These are phyloP conservation scores for Phytophthora cactorum DNA, from an alignment of 352 stramenopile species.

Conservation along the genomic window DNA sequence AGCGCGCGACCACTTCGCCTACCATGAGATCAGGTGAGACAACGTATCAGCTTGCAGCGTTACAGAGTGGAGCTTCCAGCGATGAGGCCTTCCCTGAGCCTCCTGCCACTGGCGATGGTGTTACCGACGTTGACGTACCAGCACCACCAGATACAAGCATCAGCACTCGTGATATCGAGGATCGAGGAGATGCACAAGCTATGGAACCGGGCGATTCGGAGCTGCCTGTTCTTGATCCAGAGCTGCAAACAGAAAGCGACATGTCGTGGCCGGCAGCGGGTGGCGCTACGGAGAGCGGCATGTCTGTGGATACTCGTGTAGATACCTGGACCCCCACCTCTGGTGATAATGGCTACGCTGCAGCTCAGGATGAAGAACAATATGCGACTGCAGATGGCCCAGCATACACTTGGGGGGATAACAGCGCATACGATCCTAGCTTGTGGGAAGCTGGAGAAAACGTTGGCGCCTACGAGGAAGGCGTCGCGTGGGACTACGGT, in stretches of 20 bases:
- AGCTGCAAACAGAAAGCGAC: conserved; percentile 7
- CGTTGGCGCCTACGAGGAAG: conserved; percentile 14
- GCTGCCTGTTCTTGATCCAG: conserved; percentile 1
- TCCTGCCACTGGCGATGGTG: neutral
- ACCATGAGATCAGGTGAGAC: neutral
- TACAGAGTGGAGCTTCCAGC: neutral
- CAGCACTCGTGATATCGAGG: neutral
- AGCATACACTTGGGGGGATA: conserved; percentile 13
- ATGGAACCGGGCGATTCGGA: conserved; percentile 6
- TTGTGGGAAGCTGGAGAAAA: conserved; percentile 19
- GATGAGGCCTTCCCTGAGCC: neutral
- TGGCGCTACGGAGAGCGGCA: conserved; percentile 1
- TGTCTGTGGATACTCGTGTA: neutral
- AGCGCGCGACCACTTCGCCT: conserved; percentile 4
- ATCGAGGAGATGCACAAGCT: neutral
- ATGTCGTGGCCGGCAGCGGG: neutral
- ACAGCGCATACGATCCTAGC: conserved; percentile 19
- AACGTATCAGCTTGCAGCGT: too few relatives aligned
- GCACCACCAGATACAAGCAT: neutral
- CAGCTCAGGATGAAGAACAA: conserved; percentile 13
- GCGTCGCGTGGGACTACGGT: conserved; percentile 19
- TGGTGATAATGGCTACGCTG: neutral
- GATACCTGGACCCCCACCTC: conserved; percentile 3
- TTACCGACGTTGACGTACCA: neutral
- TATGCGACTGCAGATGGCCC: neutral